Evolutionary conservation across 495 filamentous ascomycete genomes (phyloP).

Genomic region (Pyrenula aspistea): DNA sequence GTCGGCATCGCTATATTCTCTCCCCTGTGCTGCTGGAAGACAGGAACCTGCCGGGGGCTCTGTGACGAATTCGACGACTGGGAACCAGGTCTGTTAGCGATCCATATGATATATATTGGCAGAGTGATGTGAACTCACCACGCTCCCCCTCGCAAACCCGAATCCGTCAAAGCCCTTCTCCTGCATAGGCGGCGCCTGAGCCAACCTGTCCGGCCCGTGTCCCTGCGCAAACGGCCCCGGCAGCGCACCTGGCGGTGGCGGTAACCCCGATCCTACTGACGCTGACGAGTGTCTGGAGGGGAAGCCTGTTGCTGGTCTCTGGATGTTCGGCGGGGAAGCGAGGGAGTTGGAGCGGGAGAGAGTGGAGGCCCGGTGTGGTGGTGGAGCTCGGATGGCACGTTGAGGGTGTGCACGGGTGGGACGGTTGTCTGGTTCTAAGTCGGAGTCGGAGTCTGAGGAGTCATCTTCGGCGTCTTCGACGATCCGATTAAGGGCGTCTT

Average conservation of each 20-base stretch:
- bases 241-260: not conserved
- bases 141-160: not conserved
- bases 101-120: not conserved
- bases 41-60: not conserved
- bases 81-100: not conserved
- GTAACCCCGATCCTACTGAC: not conserved
- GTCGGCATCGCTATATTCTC: not conserved
- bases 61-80: not conserved
- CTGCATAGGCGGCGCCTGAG: not conserved
- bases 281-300: not conserved
- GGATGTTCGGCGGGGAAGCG: not conserved
- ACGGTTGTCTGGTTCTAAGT: not conserved
- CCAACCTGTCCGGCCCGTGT: not conserved
- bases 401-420: not conserved
- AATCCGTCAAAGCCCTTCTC: not conserved
- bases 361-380: not conserved
- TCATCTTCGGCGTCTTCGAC: not conserved
- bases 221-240: not conserved
- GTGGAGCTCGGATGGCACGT: not conserved
- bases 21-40: not conserved
- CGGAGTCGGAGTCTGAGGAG: not conserved
- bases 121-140: not conserved
- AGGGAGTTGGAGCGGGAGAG: not conserved
- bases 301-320: not conserved
- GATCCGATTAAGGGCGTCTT: not conserved